phyloP scores from a whole-genome alignment of 257 asterid species.

The Schizonepeta tenuifolia region DNA sequence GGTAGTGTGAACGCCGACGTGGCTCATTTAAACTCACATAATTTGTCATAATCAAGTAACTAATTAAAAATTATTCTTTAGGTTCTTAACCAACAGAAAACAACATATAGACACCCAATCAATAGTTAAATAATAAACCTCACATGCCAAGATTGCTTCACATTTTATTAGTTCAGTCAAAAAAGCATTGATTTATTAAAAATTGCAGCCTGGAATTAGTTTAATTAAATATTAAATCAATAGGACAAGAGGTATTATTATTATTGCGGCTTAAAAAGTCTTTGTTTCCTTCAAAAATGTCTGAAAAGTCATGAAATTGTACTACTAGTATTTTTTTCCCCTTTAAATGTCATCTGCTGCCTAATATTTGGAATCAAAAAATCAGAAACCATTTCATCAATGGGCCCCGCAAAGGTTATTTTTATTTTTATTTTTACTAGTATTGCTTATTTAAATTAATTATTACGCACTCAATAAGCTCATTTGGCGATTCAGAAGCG shows the following conservation, averaged over 20 bases:
- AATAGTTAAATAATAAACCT: constrained; percentile 12
- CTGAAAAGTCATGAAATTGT: constrained; percentile 29
- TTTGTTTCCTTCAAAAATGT: constrained; percentile 30
- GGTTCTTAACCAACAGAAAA: constrained; percentile 38
- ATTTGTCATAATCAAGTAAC: constrained; percentile 31
- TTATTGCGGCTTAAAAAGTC: constrained; percentile 27
- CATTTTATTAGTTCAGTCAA: constrained; percentile 34
- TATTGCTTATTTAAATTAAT: not conserved
- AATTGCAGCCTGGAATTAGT: constrained; percentile 35
- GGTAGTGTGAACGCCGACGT: constrained; percentile 40
- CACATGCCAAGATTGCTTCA: constrained; percentile 40
- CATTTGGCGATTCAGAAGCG: no score
- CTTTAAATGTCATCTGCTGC: constrained; percentile 18
- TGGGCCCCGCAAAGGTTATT: constrained; percentile 4
- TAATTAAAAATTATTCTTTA: constrained; percentile 23
- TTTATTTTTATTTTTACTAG: not conserved
- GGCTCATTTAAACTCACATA: constrained; percentile 37
- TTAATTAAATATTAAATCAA: constrained; percentile 29
- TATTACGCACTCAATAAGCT: no score
- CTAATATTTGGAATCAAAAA: constrained; percentile 42
- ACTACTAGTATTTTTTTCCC: not conserved
- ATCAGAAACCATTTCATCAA: constrained; percentile 21
- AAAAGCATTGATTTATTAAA: constrained; percentile 9
- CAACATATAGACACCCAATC: constrained; percentile 26
- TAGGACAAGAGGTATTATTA: constrained; percentile 11